Conservation (phyloP, 441 rosid genomes). For the Populus hybrid region DNA sequence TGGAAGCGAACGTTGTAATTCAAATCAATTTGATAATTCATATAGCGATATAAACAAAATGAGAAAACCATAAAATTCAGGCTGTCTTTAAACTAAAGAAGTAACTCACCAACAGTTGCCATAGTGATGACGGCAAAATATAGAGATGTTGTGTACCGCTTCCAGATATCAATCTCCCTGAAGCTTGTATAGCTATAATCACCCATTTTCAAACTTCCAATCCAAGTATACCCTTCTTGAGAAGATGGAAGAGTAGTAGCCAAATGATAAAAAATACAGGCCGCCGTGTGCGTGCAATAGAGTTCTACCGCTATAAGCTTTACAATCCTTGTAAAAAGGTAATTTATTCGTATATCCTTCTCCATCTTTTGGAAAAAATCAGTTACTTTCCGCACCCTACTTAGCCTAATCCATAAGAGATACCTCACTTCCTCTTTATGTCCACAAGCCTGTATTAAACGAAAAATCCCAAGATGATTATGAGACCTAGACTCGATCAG, state of each 20-base stretch:
- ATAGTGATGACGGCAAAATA: slow-evolving; percentile 92
- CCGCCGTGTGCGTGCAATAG: slow-evolving; percentile 89
- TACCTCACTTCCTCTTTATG: slow-evolving; percentile 63
- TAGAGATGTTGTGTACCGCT: slow-evolving; percentile 69
- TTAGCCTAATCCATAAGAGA: slow-evolving; percentile 75
- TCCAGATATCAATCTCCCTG: slow-evolving; percentile 76
- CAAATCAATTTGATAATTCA: neutral
- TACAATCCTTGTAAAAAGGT: slow-evolving; percentile 73
- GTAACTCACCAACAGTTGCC: slow-evolving; percentile 85
- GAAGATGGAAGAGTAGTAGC: slow-evolving; percentile 77
- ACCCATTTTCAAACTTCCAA: slow-evolving; percentile 84
- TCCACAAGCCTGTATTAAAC: slow-evolving; percentile 49
- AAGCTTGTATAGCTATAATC: slow-evolving; percentile 63
- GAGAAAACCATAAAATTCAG: neutral
- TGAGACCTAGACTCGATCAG: neutral
- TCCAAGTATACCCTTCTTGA: slow-evolving; percentile 90
- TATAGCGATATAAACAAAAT: neutral
- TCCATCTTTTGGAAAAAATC: slow-evolving; percentile 62
- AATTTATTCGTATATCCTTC: slow-evolving; percentile 77
- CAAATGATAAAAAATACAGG: slow-evolving; percentile 83
- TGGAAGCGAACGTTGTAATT: neutral
- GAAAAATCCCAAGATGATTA: neutral
- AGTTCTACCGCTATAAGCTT: slow-evolving; percentile 80
- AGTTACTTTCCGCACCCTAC: slow-evolving; percentile 51
- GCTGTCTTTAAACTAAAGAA: neutral